These are phyloP conservation scores for Rheum nobile DNA, from an alignment of 148 eudicot genomes.

Conservation along the genomic window DNA sequence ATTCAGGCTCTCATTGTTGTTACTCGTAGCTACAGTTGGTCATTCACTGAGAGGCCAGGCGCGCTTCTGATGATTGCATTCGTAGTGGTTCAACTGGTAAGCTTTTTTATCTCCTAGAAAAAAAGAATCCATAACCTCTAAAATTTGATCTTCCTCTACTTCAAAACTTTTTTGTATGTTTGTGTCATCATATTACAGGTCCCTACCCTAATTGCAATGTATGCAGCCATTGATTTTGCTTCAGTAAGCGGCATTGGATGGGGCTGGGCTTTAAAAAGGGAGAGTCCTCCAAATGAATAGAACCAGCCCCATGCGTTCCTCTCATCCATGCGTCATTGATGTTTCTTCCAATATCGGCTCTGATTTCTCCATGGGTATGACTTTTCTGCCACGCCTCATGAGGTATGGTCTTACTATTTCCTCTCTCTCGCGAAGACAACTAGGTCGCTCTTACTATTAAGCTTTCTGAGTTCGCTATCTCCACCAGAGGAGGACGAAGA, in stretches of 20 bases:
- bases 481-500: too few relatives aligned
- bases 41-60: constrained; percentile 71
- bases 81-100: constrained; percentile 62
- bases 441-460: too few relatives aligned
- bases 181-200: constrained; percentile 23
- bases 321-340: too few relatives aligned
- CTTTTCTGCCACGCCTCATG: too few relatives aligned
- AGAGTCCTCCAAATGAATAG: too few relatives aligned
- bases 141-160: not conserved
- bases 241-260: constrained; percentile 66
- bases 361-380: too few relatives aligned
- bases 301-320: too few relatives aligned
- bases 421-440: too few relatives aligned
- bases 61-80: constrained; percentile 53
- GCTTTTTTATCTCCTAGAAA: not conserved
- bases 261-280: constrained; percentile 81
- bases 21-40: constrained; percentile 76
- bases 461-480: too few relatives aligned
- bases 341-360: too few relatives aligned
- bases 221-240: constrained; percentile 59
- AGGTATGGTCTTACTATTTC: too few relatives aligned
- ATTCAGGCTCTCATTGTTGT: constrained; percentile 82
- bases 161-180: not conserved
- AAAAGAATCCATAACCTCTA: not conserved
- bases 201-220: constrained; percentile 65